A percentile compares a stretch with the other conserved stretches of the same genome.
Conservation (phyloP, 805 yeast species). For the Candida parachauliodes region DNA sequence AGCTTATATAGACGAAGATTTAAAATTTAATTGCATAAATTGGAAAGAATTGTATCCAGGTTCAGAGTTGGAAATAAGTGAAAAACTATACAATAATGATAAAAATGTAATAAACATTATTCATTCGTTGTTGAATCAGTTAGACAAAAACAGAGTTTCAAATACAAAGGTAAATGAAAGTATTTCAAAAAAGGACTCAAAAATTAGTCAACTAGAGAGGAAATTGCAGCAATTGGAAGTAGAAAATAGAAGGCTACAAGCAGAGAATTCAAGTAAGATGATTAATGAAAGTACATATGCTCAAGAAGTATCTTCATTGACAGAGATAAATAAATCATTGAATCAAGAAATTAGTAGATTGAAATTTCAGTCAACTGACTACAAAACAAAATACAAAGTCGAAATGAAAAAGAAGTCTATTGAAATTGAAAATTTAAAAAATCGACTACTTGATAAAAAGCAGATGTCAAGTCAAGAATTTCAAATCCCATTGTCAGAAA, state of each 20-base stretch:
- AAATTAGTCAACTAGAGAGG: conserved; percentile 21
- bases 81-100: conserved; percentile 32
- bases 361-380: conserved; percentile 26
- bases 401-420: conserved; percentile 31
- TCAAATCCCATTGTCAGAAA: conserved; percentile 19
- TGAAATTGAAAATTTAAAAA: conserved; percentile 31
- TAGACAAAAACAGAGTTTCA: conserved; percentile 32
- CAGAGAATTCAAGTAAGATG: conserved; percentile 10
- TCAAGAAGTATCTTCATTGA: conserved; percentile 16
- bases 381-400: conserved; percentile 30
- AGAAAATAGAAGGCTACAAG: conserved; percentile 12
- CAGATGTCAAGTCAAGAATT: conserved; percentile 26
- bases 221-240: conserved; percentile 20
- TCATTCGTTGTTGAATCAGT: conserved; percentile 27
- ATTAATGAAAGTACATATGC: conserved; percentile 18
- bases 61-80: conserved; percentile 22
- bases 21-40: conserved; percentile 32
- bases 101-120: conserved; percentile 35
- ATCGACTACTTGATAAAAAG: conserved; percentile 28
- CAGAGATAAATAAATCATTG: conserved; percentile 22
- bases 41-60: conserved; percentile 25
- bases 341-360: conserved; percentile 25
- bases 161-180: conserved; percentile 27
- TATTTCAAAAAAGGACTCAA: conserved; percentile 25
- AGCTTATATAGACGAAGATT: conserved; percentile 29